Evolutionary conservation across 768 basidiomycete genomes (phyloP).

Genomic region (Amanita fuliginea): DNA sequence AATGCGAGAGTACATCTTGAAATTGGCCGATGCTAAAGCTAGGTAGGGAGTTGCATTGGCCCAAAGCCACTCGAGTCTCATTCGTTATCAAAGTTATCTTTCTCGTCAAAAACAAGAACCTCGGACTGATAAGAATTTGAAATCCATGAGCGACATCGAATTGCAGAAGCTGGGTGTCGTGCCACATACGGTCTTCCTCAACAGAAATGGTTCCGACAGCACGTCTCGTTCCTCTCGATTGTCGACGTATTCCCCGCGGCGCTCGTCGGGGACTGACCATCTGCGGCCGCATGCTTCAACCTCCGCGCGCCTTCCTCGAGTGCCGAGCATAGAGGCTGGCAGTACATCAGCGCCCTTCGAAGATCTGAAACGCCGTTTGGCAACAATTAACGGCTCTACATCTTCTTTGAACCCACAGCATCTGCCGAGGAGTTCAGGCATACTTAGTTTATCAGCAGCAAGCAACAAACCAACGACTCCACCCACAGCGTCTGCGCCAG

Average conservation of each 20-base stretch:
- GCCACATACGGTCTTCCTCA: constrained; percentile 86
- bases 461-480: constrained; percentile 17
- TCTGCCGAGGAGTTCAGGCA: constrained; percentile 4
- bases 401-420: constrained; percentile 45
- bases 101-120: constrained; percentile 52
- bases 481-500: constrained; percentile 18
- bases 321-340: constrained; percentile 35
- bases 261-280: constrained; percentile 20
- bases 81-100: constrained; percentile 39
- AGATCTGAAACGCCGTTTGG: constrained; percentile 67
- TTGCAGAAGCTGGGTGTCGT: constrained; percentile 84
- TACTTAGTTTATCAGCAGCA: constrained; percentile 11
- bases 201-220: constrained; percentile 31
- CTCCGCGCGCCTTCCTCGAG: constrained; percentile 37
- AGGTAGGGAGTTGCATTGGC: constrained; percentile 34
- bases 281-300: constrained; percentile 33
- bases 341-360: constrained; percentile 54
- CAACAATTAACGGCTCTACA: constrained; percentile 61
- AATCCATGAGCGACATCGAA: constrained; percentile 56
- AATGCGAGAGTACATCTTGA: constrained; percentile 81
- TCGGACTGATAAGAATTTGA: constrained; percentile 53
- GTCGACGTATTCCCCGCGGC: constrained; percentile 25
- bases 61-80: constrained; percentile 1
- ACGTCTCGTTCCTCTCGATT: constrained; percentile 28
- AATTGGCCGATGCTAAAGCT: constrained; percentile 68